Evolutionary conservation across 768 basidiomycete species (phyloP).

Genomic region (Hydnum rufescens): DNA sequence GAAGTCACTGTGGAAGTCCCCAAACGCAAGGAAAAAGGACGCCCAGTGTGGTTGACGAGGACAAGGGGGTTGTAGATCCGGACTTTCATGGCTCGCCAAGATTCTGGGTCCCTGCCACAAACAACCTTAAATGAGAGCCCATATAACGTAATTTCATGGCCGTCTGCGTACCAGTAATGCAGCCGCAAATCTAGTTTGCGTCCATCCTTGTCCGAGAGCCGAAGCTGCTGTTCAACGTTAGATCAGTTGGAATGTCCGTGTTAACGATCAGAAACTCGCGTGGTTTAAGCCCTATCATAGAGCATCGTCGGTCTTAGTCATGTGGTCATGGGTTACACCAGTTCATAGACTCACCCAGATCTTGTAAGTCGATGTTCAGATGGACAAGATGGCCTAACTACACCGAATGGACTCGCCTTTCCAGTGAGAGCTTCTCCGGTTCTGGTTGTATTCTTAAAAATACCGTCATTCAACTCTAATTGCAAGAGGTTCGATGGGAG

Average conservation of each 20-base stretch:
- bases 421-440: constrained; percentile 83
- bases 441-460: constrained; percentile 94
- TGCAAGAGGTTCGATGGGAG: constrained; percentile 84
- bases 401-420: constrained; percentile 86
- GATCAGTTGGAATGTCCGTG: constrained; percentile 77
- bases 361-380: constrained; percentile 71
- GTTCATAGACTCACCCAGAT: constrained; percentile 40
- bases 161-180: constrained; percentile 62
- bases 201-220: constrained; percentile 49
- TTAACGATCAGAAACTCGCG: constrained; percentile 97
- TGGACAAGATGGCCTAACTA: constrained; percentile 78
- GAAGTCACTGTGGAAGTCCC: constrained; percentile 58
- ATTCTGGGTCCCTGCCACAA: constrained; percentile 54
- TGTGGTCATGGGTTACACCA: not conserved
- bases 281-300: constrained; percentile 55
- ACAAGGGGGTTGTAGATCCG: constrained; percentile 85
- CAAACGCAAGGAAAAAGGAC: constrained; percentile 57
- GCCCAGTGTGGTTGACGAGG: constrained; percentile 78
- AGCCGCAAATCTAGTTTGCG: constrained; percentile 62
- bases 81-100: constrained; percentile 89
- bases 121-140: not conserved
- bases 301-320: not conserved
- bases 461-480: constrained; percentile 81
- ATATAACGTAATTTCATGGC: no score
- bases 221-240: constrained; percentile 52